A percentile compares a stretch with the other conserved stretches of the same genome.
These are phyloP conservation scores for Ceratocystis lukuohia DNA, from an alignment of 2,329 filamentous ascomycete species.

Conservation along the genomic window DNA sequence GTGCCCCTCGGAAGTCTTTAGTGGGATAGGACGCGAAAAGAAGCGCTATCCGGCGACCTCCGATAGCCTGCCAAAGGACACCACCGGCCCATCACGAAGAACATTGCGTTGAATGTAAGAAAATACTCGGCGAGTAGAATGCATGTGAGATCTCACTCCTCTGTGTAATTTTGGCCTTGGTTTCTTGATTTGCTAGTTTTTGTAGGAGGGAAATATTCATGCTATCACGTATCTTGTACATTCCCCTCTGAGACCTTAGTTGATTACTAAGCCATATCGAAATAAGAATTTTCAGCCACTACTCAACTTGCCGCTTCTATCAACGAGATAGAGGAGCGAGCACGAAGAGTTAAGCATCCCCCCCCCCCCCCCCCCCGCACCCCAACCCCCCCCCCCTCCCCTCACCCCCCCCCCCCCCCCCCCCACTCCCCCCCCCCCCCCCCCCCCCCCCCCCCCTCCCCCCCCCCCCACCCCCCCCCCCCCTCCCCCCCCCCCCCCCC, in stretches of 20 bases:
- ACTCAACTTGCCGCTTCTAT: neutral
- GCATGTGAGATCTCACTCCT: no score
- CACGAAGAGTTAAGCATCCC: neutral
- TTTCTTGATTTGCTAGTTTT: no score
- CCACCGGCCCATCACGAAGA: neutral
- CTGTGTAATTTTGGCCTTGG: no score
- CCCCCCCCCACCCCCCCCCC: no score
- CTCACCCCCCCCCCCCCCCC: no score
- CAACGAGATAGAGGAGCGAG: neutral
- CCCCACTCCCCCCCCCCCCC: no score
- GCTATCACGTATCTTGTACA: neutral
- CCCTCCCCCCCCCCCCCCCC: no score
- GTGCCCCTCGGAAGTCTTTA: neutral
- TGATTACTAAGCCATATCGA: constrained; percentile 18
- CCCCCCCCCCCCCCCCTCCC: no score
- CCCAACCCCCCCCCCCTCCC: no score
- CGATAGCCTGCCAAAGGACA: constrained; percentile 1
- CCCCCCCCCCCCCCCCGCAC: no score
- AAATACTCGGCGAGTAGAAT: no score
- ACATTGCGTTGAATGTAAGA: neutral
- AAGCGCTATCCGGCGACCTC: constrained; percentile 20
- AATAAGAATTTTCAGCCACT: constrained; percentile 10
- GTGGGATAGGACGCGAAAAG: neutral
- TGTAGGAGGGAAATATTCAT: neutral
- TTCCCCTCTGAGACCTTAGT: neutral